A percentile compares a stretch with the other conserved stretches of the same genome.
Conservation (phyloP, 1,284 basidiomycete species). For the Ceratobasidium sp. region DNA sequence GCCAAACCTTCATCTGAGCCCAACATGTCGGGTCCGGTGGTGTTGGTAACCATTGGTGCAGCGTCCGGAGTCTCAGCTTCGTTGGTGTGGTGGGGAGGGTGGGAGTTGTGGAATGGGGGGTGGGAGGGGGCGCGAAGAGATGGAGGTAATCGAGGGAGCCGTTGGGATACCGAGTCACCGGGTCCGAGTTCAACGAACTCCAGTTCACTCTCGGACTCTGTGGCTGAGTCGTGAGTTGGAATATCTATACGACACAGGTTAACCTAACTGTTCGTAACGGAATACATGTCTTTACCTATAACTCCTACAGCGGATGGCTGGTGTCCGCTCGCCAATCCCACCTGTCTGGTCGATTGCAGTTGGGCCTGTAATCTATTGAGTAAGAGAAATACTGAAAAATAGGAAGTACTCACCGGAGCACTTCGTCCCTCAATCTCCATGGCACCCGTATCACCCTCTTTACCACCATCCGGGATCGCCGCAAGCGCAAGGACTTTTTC, state of each 20-base stretch:
- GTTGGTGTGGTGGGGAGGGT: too few relatives aligned
- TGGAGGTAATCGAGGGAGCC: too few relatives aligned
- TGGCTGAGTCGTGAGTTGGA: slow-evolving; percentile 6
- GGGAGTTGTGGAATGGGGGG: background rate
- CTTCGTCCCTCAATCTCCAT: slow-evolving; percentile 16
- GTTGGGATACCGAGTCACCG: slow-evolving; percentile 14
- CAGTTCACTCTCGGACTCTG: background rate
- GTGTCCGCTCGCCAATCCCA: slow-evolving; percentile 23
- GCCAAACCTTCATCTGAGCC: too few relatives aligned
- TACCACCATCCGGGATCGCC: background rate
- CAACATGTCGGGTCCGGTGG: too few relatives aligned
- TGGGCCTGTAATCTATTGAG: background rate
- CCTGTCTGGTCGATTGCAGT: background rate
- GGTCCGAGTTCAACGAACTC: slow-evolving; percentile 17
- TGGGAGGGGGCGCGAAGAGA: background rate
- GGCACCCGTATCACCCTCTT: background rate
- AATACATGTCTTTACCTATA: too few relatives aligned
- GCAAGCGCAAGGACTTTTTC: background rate
- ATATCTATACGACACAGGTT: too few relatives aligned
- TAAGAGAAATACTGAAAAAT: background rate
- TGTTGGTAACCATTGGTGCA: too few relatives aligned
- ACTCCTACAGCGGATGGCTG: background rate
- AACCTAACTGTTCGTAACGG: too few relatives aligned
- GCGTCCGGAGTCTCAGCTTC: too few relatives aligned
- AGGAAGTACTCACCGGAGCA: slow-evolving; percentile 9